Conservation (phyloP, 2,329 filamentous ascomycete species). For the Colletotrichum chlorophyti region DNA sequence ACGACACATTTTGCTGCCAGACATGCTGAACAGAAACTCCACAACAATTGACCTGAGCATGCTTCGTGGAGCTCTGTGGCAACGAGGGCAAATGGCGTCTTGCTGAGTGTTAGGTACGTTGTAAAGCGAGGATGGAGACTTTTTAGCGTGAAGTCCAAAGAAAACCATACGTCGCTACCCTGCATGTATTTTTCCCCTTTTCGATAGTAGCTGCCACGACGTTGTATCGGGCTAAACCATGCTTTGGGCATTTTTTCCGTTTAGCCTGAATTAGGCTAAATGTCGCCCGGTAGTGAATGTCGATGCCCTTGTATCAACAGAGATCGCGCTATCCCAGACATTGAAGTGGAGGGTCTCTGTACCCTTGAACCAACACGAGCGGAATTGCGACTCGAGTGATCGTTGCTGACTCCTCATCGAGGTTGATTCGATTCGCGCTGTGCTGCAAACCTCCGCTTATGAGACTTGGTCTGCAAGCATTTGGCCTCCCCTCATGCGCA, state of each 20-base stretch:
- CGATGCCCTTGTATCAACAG: neutral
- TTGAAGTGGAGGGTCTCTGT: neutral
- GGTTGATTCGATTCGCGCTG: neutral
- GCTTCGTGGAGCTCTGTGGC: neutral
- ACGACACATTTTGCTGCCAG: neutral
- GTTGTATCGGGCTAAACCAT: conserved; percentile 1
- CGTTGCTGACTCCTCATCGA: neutral
- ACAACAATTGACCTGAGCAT: neutral
- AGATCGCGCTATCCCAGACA: conserved; percentile 7
- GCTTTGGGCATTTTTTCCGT: conserved; percentile 16
- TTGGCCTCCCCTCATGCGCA: no score
- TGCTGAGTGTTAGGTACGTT: neutral
- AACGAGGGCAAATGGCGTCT: neutral
- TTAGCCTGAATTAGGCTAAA: conserved; percentile 26
- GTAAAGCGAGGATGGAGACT: neutral
- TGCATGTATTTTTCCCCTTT: neutral
- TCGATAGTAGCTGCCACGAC: conserved; percentile 5
- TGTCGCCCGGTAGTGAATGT: neutral
- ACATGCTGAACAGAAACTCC: neutral
- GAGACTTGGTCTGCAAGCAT: neutral
- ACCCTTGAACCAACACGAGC: neutral
- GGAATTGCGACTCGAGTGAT: neutral
- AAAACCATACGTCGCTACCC: conserved; percentile 7
- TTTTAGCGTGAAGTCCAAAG: neutral
- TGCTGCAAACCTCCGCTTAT: neutral